phyloP scores from a whole-genome alignment of 306 rosid species.

The peach (Prunus persica) region Prunus_persica_NCBIv2 NC_034010.1:29516501-29517000 shows the following conservation, averaged over 20 bases:
- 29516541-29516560: not conserved
- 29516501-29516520: not conserved
- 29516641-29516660: not conserved
- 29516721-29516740: constrained; percentile 20
- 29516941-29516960: not conserved
- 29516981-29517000: constrained; percentile 15
- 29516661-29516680: not conserved
- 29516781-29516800: not conserved
- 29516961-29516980: not conserved
- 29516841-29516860: not conserved
- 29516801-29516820: not conserved
- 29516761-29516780: not conserved
- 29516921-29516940: not conserved
- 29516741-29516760: constrained; percentile 38
- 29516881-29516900: too few species aligned
- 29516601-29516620: not conserved
- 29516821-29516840: not conserved
- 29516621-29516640: not conserved
- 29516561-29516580: not conserved
- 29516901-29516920: not conserved
- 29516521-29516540: not conserved
- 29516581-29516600: constrained; percentile 1
- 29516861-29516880: too few species aligned
- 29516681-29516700: constrained; percentile 54
- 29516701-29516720: constrained; percentile 41